Conservation (phyloP, 495 filamentous ascomycete species). For the Alectoria sarmentosa region DNA sequence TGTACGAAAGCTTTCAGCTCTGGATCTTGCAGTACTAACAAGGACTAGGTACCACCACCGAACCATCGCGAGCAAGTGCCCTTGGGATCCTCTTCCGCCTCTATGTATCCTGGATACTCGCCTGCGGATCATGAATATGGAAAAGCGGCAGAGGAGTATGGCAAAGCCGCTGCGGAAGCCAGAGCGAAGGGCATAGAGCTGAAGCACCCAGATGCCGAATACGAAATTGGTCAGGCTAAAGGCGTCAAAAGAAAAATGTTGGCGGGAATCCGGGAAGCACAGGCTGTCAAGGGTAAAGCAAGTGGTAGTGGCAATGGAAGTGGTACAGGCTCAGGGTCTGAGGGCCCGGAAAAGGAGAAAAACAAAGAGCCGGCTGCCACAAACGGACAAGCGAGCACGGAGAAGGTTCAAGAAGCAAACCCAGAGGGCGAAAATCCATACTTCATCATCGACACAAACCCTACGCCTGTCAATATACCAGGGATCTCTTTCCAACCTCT, state of each 20-base stretch:
- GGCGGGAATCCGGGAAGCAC: slow-evolving; percentile 9
- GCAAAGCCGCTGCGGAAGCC: slow-evolving; percentile 20
- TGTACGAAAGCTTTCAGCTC: slow-evolving; percentile 17
- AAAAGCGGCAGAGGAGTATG: slow-evolving; percentile 28
- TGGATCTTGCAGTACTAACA: slow-evolving; percentile 2
- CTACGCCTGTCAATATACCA: slow-evolving; percentile 25
- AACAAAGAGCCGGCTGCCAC: background rate
- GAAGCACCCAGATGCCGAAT: slow-evolving; percentile 22
- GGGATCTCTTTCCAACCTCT: slow-evolving; percentile 8
- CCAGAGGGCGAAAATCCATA: slow-evolving; percentile 16
- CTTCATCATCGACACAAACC: slow-evolving; percentile 28
- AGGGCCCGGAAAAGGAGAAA: background rate
- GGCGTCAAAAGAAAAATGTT: slow-evolving; percentile 20
- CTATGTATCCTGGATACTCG: slow-evolving; percentile 32
- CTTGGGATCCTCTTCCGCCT: slow-evolving; percentile 28
- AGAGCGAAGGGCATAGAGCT: slow-evolving; percentile 24
- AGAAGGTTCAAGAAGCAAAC: slow-evolving; percentile 8
- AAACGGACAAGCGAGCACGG: slow-evolving; percentile 9
- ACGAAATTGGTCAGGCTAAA: slow-evolving; percentile 27
- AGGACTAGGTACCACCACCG: slow-evolving; percentile 21
- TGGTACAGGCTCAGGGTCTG: background rate
- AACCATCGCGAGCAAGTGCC: slow-evolving; percentile 28
- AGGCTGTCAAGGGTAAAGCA: slow-evolving; percentile 10
- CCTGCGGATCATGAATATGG: slow-evolving; percentile 27
- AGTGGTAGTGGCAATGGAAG: slow-evolving; percentile 18